Percentiles rank a stretch among this genome's conserved stretches.
phyloP scores from a whole-genome alignment of 768 basidiomycete genomes.

The Suillus lakei region DNA sequence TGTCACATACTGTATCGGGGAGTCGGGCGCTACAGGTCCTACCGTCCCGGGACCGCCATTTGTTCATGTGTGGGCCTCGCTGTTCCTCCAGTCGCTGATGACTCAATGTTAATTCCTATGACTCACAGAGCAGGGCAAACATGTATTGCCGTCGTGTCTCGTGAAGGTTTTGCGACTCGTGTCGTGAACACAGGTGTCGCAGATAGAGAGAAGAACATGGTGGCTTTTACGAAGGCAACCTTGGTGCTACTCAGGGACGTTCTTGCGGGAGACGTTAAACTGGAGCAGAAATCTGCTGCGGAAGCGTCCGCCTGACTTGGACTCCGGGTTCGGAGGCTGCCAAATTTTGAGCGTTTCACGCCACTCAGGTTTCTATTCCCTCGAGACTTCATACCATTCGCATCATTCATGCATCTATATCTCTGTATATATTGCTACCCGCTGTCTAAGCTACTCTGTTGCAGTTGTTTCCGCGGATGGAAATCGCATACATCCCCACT shows the following conservation, averaged over 20 bases:
- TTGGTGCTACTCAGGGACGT: slow-evolving; percentile 19
- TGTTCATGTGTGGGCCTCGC: slow-evolving; percentile 15
- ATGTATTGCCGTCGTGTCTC: slow-evolving; percentile 15
- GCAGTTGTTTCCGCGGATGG: not conserved
- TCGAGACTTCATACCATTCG: not conserved
- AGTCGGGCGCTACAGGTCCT: slow-evolving; percentile 25
- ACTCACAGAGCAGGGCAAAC: slow-evolving; percentile 16
- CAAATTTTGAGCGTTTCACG: not conserved
- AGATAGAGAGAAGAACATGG: slow-evolving; percentile 25
- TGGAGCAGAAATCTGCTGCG: too few species aligned
- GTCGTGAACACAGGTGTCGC: slow-evolving; percentile 17
- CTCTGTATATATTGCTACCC: not conserved
- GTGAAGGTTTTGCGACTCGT: slow-evolving; percentile 15
- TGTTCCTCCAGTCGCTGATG: not conserved
- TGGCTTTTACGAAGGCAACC: slow-evolving; percentile 20
- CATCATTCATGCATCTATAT: not conserved
- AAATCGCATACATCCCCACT: not conserved
- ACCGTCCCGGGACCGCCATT: slow-evolving; percentile 13
- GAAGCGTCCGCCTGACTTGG: not conserved
- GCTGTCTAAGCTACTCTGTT: not conserved
- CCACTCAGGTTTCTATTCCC: not conserved
- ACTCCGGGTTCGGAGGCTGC: not conserved
- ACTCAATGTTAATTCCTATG: not conserved
- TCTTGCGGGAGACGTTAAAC: slow-evolving; percentile 12
- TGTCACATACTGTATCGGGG: slow-evolving; percentile 22